phyloP scores from a whole-genome alignment of 108 stramenopile species.

The Chaetoceros muelleri region DNA sequence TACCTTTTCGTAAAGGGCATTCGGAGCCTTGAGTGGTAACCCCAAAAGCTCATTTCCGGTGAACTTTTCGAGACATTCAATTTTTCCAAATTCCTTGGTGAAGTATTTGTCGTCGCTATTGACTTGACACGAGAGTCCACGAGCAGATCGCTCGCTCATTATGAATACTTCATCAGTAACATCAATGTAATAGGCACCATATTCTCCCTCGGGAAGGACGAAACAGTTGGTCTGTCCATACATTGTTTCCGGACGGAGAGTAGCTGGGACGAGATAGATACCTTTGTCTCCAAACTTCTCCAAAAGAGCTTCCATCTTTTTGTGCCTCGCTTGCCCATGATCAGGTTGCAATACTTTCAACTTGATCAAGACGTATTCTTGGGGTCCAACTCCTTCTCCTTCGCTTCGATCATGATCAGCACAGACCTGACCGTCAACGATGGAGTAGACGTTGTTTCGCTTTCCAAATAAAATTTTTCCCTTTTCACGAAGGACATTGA shows the following conservation, averaged over 20 bases:
- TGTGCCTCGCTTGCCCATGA: constrained; percentile 61
- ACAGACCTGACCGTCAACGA: constrained; percentile 96
- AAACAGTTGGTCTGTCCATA: constrained; percentile 99
- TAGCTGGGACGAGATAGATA: constrained; percentile 94
- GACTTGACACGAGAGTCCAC: constrained; percentile 88
- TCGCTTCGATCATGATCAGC: constrained; percentile 96
- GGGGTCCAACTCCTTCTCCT: constrained; percentile 96
- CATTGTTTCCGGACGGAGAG: constrained; percentile 99
- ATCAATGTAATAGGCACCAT: constrained; percentile 91
- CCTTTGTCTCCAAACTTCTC: constrained; percentile 29
- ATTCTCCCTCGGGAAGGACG: constrained; percentile 92
- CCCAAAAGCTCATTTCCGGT: constrained; percentile 90
- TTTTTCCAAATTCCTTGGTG: constrained; percentile 78
- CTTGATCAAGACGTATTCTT: constrained; percentile 98
- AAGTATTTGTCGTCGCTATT: constrained; percentile 50
- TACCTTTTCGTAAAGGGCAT: constrained; percentile 88
- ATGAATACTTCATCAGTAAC: constrained; percentile 87
- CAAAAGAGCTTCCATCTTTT: constrained; percentile 51
- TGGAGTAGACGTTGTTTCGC: constrained; percentile 90
- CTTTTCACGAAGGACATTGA: constrained; percentile 71
- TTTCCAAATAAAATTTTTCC: constrained; percentile 89
- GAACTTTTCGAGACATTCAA: constrained; percentile 71
- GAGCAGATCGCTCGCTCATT: constrained; percentile 83
- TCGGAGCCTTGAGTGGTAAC: constrained; percentile 84
- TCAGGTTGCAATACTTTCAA: constrained; percentile 79